Base-by-base conservation (phyloP, 2,329 filamentous ascomycete species). In the Triangularia verruculosa region DNA sequence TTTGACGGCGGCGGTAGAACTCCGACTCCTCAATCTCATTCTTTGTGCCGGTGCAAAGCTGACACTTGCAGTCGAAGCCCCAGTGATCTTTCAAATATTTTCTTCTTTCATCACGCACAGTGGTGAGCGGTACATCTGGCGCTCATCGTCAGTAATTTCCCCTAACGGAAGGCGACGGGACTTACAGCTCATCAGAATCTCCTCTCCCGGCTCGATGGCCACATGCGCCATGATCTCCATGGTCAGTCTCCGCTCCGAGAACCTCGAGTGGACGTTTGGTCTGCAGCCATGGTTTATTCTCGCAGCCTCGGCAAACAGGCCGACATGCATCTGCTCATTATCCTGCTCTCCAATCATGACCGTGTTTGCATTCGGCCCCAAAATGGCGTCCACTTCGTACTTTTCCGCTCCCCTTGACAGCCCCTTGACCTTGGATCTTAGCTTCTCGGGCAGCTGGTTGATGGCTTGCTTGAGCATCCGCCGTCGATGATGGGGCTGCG, bases 171-270 rank as follows among this genome's bases (percentile, higher is more conserved):
- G 8, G n/a, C 4, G 3, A 22, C 9, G 9, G 22, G 15, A 61
- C 72, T 22, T 64, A 72, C 73, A 74, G 67, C 68, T 74, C 57
- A 75, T 69, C 8, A 64, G 51, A 25, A 75, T 71, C 58, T 74
- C 73, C 13, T 74, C 70, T 2, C 72, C 73, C 0, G 67, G 61
- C 53, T 71, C 61, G 17, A 74, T 73, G 12, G 69, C 66, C 1
- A 64, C 68, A 24, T 70, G 68, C 1, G 73, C 68, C 13, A 72
- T 66, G 22, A 72, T 67, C 30, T 72, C 71, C 59, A 70, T 70
- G 0, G 70, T 67, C 15, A 73, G 47, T 11, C 68, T 61, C 3
- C 61, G 62, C 13, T 66, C 43, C 0, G 70, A 70, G 43, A 72
- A 71, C 1, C 68, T 59, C 17, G 67, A 68, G 51, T 69, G 66